Evolutionary conservation across 108 stramenopile genomes (phyloP).

Genomic region (Nitzschia inconspicua): DNA sequence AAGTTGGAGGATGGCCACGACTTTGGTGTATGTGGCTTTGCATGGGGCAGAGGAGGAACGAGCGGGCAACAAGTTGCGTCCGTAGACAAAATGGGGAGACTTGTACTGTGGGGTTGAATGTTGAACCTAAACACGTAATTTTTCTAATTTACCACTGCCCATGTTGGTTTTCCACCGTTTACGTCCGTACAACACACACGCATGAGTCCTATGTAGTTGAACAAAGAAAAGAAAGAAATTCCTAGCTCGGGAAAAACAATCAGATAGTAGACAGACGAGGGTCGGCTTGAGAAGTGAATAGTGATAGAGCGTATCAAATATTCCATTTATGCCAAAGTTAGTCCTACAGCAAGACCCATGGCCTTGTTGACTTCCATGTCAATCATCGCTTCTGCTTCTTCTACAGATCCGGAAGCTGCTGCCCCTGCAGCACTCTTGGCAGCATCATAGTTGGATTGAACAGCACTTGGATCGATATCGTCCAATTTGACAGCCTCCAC

Average conservation of each 20-base stretch:
- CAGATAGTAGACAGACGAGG: no score
- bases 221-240: no score
- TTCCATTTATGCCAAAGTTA: slow-evolving; percentile 43
- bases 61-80: slow-evolving; percentile 77
- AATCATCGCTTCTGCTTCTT: slow-evolving; percentile 92
- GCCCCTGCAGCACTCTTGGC: slow-evolving; percentile 72
- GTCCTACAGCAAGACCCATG: slow-evolving; percentile 90
- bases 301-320: no score
- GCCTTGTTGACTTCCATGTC: slow-evolving; percentile 93
- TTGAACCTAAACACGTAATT: no score
- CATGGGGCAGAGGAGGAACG: slow-evolving; percentile 70
- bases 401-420: slow-evolving; percentile 78
- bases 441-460: slow-evolving; percentile 68
- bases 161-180: no score
- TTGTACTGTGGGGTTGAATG: slow-evolving; percentile 62
- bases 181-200: no score
- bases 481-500: slow-evolving; percentile 96
- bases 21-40: slow-evolving; percentile 59
- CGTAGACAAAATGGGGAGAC: slow-evolving; percentile 65
- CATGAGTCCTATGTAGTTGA: no score
- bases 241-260: no score
- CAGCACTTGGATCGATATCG: slow-evolving; percentile 86
- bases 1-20: slow-evolving; percentile 45
- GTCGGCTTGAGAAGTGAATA: no score
- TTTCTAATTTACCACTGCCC: no score